Conservation (phyloP, 2,329 filamentous ascomycete genomes). For the Calonectria hongkongensis region DNA sequence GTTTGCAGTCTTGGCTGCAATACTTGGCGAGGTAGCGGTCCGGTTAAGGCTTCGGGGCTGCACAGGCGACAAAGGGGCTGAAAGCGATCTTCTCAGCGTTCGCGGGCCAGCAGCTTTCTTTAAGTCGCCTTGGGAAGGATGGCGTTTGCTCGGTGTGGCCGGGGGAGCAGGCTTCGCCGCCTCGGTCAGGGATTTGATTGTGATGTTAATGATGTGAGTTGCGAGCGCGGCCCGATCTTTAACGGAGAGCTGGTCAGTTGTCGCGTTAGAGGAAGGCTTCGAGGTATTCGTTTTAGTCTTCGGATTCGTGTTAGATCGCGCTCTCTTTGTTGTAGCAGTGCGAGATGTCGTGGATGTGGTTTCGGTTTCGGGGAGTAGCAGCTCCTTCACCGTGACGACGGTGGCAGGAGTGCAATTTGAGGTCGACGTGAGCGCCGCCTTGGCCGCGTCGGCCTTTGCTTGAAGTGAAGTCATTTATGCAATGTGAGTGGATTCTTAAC, state of each 20-base stretch:
- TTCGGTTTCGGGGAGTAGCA: conserved; percentile 63
- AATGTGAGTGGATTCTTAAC: conserved; percentile 54
- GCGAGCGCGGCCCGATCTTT: conserved; percentile 80
- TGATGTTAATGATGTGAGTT: conserved; percentile 82
- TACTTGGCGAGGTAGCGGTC: conserved; percentile 71
- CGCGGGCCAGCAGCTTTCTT: conserved; percentile 61
- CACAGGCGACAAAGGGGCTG: conserved; percentile 76
- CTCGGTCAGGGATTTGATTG: conserved; percentile 81
- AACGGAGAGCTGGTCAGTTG: conserved; percentile 56
- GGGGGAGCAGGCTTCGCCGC: conserved; percentile 72
- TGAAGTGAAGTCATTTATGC: conserved; percentile 66
- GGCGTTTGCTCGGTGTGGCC: conserved; percentile 58
- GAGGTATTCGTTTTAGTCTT: conserved; percentile 51
- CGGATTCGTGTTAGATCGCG: conserved; percentile 54
- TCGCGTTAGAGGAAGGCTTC: conserved; percentile 46
- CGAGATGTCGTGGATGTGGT: conserved; percentile 51
- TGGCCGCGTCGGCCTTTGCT: conserved; percentile 69
- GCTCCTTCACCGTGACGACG: conserved; percentile 68
- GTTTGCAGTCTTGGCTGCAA: conserved; percentile 59
- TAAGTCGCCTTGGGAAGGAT: conserved; percentile 59
- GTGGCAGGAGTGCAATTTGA: conserved; percentile 72
- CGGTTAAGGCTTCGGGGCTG: conserved; percentile 78
- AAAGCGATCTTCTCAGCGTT: conserved; percentile 72
- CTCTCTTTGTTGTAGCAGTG: conserved; percentile 50
- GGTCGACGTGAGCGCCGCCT: conserved; percentile 71